These are phyloP conservation scores for Sporothrix protearum DNA, from an alignment of 2,329 filamentous ascomycete species.

Conservation along the genomic window DNA sequence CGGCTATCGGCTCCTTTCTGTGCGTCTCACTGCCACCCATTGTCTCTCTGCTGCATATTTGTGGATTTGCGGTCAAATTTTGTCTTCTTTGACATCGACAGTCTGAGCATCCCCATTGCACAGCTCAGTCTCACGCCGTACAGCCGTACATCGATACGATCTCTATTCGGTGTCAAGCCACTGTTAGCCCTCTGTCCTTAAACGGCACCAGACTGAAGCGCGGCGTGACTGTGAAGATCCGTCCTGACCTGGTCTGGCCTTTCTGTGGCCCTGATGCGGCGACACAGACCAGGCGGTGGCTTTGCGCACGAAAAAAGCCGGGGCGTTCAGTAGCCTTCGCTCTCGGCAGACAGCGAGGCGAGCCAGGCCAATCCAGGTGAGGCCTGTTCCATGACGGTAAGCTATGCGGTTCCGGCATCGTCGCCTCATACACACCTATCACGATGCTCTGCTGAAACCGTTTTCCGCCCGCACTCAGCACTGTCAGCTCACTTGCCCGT, in stretches of 20 bases:
- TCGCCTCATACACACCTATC: not conserved
- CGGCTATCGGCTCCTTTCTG: slow-evolving; percentile 10
- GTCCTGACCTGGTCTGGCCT: not conserved
- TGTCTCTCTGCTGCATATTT: not conserved
- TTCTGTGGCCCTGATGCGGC: not conserved
- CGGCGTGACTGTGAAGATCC: not conserved
- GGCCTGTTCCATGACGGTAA: not conserved
- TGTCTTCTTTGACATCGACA: not conserved
- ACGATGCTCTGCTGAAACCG: not conserved
- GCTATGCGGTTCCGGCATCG: not conserved
- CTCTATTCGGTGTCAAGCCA: not conserved
- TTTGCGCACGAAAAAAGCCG: slow-evolving; percentile 3
- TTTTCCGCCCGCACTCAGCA: not conserved
- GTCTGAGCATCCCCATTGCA: not conserved
- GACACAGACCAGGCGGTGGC: slow-evolving; percentile 16
- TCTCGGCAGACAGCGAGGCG: not conserved
- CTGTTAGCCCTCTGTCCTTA: not conserved
- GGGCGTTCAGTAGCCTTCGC: not conserved
- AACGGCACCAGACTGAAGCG: not conserved
- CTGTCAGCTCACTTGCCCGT: not conserved
- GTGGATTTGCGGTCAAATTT: not conserved
- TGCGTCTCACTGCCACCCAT: not conserved
- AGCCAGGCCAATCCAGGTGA: not conserved
- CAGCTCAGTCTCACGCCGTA: not conserved
- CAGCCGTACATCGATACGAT: not conserved